Evolutionary conservation across 2,329 filamentous ascomycete genomes (phyloP), one percentile per base, ranked within the genome.

Genomic region (Apiospora sp.): DNA sequence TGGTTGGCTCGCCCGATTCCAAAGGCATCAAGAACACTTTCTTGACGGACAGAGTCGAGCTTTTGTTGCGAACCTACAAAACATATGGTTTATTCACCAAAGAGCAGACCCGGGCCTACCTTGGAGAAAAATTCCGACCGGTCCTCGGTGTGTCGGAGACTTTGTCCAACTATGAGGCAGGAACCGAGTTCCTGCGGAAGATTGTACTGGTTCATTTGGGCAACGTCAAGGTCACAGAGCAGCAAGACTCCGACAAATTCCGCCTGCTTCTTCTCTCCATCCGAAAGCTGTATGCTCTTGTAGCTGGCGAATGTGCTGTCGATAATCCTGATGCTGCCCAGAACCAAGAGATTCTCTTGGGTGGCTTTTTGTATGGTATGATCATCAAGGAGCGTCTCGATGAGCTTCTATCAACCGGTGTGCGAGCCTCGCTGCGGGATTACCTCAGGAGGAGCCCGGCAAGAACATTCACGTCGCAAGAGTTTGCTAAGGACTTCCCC

Each of bases 301-400:
- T 96, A 12, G 95, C 95, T 74, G 95, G 96, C 72, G 96, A 98
- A 75, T 98, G 96, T 81, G 89, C 94, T 5, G 91, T 95, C 5
- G 96, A 99, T 85, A 98, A 99, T 80, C 96, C 96, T 1, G 96
- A 99, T 88, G 94, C 96, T 14, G 92, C 98, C 24, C 95, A 97
- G 79, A 98, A 97, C 82, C 96, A 99, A 80, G 96, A 99, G 83
- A 92, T 98, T 72, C 87, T 99, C 34, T 89, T 99, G 1, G 96
- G 96, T 71, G 96, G 96, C 12, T 97, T 97, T 80, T 86, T 99
- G 16, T 99, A 97, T 80, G 94, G 94, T 72, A 96, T 96, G 91
- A 95, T 99, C 71, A 86, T 99, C 76, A 99, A 99, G 85, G 96
- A 99, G 82, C 91, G 93, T 72, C 86, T 99, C 13, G 96, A 99